Evolutionary conservation across 2,329 filamentous ascomycete genomes (phyloP).

Genomic region (Fusarium cicatricum): DNA sequence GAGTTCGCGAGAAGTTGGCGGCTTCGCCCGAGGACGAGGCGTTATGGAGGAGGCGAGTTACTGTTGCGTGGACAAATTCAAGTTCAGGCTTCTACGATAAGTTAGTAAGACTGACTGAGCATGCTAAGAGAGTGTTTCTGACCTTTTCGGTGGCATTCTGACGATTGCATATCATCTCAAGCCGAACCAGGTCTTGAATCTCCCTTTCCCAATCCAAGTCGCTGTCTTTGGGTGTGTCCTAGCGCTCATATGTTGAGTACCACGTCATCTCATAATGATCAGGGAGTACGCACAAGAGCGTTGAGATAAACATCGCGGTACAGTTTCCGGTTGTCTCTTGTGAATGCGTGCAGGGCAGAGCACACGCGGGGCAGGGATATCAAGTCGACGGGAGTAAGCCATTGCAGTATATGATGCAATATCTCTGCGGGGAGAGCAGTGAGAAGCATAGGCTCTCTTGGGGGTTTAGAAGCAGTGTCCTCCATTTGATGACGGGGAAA

Average conservation of each 20-base stretch:
- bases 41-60: constrained; percentile 56
- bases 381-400: constrained; percentile 65
- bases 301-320: constrained; percentile 69
- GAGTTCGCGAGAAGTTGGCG: constrained; percentile 45
- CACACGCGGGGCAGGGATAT: constrained; percentile 61
- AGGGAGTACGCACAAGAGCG: constrained; percentile 56
- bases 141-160: constrained; percentile 51
- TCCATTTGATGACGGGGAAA: constrained; percentile 9
- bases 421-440: constrained; percentile 66
- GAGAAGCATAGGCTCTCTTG: constrained; percentile 29
- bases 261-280: neutral
- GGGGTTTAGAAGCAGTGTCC: neutral
- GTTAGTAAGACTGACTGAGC: neutral
- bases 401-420: constrained; percentile 66
- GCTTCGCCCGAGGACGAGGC: constrained; percentile 49
- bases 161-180: constrained; percentile 54
- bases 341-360: constrained; percentile 59
- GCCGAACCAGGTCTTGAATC: constrained; percentile 53
- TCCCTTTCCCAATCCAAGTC: constrained; percentile 54
- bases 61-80: constrained; percentile 56
- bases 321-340: constrained; percentile 65
- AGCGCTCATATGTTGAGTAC: neutral
- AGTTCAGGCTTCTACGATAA: constrained; percentile 53
- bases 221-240: constrained; percentile 47
- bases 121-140: constrained; percentile 13